These are phyloP conservation scores for Aspergillus indologenus DNA, from an alignment of 495 filamentous ascomycete species.

Conservation along the genomic window DNA sequence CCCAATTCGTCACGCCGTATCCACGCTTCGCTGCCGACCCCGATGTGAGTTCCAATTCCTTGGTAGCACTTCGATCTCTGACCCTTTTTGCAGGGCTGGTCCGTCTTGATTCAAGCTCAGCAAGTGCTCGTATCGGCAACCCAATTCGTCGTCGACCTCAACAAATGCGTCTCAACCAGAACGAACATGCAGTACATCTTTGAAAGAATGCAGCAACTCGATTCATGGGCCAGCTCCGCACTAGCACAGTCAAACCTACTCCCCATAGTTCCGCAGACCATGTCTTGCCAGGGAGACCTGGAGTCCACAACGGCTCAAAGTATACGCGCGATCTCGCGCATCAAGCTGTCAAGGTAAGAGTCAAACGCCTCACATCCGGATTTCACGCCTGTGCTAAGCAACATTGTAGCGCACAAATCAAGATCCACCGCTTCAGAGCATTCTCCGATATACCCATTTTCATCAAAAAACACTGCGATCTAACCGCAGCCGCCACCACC, in stretches of 20 bases:
- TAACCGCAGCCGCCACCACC: constrained; percentile 40
- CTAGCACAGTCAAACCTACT: constrained; percentile 46
- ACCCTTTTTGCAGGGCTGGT: constrained; percentile 44
- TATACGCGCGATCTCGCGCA: constrained; percentile 53
- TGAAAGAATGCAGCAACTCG: constrained; percentile 54
- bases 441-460: constrained; percentile 61
- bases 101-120: constrained; percentile 54
- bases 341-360: constrained; percentile 55
- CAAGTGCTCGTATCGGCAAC: constrained; percentile 55
- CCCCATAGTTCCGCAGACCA: constrained; percentile 33
- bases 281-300: constrained; percentile 37
- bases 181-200: constrained; percentile 46
- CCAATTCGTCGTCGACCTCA: constrained; percentile 55
- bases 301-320: constrained; percentile 49
- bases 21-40: constrained; percentile 51
- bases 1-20: constrained; percentile 55
- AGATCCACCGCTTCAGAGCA: constrained; percentile 57
- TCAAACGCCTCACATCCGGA: background rate
- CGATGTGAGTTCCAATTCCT: constrained; percentile 38
- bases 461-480: constrained; percentile 56
- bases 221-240: constrained; percentile 48
- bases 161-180: constrained; percentile 36
- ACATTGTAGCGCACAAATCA: constrained; percentile 54
- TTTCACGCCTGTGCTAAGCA: constrained; percentile 6
- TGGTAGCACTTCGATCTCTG: constrained; percentile 1